These are phyloP conservation scores for Friedmanniomyces simplex DNA, from an alignment of 495 filamentous ascomycete genomes.

Conservation along the genomic window DNA sequence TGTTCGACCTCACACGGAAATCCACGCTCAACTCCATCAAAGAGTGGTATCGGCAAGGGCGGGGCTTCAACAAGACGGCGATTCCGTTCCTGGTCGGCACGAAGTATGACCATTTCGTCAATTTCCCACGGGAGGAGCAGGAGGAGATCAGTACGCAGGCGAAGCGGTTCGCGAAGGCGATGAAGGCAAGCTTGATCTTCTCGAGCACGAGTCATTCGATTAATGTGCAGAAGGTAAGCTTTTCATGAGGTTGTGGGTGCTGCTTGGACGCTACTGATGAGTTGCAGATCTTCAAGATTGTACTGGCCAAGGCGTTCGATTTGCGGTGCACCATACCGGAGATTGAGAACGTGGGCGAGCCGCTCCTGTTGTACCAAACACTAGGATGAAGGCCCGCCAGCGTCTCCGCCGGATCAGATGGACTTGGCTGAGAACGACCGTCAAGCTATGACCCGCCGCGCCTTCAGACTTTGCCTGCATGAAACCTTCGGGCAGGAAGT, in stretches of 20 bases:
- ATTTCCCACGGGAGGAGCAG: slow-evolving; percentile 92
- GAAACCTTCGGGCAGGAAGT: not conserved
- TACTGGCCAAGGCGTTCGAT: slow-evolving; percentile 95
- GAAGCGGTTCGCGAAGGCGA: slow-evolving; percentile 90
- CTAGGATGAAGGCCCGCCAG: slow-evolving; percentile 10
- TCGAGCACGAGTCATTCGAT: slow-evolving; percentile 98
- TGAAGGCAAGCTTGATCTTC: slow-evolving; percentile 95
- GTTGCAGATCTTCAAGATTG: slow-evolving; percentile 96
- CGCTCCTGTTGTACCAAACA: slow-evolving; percentile 69
- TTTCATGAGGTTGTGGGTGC: slow-evolving; percentile 51
- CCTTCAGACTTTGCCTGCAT: not conserved
- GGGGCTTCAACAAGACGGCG: slow-evolving; percentile 98
- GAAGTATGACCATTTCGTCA: slow-evolving; percentile 98
- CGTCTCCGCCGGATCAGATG: not conserved
- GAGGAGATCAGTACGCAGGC: slow-evolving; percentile 98
- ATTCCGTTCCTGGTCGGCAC: slow-evolving; percentile 95
- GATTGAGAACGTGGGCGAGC: slow-evolving; percentile 94
- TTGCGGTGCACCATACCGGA: slow-evolving; percentile 98
- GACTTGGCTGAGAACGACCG: not conserved
- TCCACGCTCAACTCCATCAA: slow-evolving; percentile 98
- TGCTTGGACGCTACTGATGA: slow-evolving; percentile 20
- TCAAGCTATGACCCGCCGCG: not conserved
- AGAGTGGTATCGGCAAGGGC: slow-evolving; percentile 97
- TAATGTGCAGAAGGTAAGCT: slow-evolving; percentile 89
- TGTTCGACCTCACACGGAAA: slow-evolving; percentile 97